Evolutionary conservation across 495 filamentous ascomycete genomes (phyloP).

Genomic region (Trichoderma asperelloides): DNA sequence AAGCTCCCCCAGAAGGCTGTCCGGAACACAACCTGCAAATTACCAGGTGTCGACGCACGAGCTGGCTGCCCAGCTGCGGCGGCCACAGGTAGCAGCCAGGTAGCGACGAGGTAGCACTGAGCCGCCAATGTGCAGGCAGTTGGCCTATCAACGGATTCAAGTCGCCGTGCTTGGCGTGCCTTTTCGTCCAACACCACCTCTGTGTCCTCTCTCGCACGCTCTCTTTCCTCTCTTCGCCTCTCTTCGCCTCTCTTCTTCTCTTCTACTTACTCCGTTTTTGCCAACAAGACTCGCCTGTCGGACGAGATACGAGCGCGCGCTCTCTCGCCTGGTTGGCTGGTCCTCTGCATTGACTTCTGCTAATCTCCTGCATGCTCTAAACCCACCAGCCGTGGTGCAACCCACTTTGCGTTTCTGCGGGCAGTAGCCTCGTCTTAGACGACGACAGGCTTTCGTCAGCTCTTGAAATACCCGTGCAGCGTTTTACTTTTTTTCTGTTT

Average conservation of each 20-base stretch:
- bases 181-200: background rate
- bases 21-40: background rate
- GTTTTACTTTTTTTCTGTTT: no score
- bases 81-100: background rate
- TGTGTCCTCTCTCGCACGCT: background rate
- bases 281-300: no score
- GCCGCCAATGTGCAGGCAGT: no score
- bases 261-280: background rate
- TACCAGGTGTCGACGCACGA: background rate
- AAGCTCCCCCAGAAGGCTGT: background rate
- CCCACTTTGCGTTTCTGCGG: no score
- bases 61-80: background rate
- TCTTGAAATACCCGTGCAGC: no score
- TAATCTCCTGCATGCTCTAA: no score
- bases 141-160: background rate
- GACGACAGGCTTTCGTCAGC: no score
- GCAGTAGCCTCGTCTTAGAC: no score
- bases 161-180: background rate
- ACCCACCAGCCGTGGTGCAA: no score
- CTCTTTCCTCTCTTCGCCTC: background rate
- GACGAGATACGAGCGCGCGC: no score
- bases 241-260: background rate
- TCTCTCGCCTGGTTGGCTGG: no score
- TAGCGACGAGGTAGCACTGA: background rate
- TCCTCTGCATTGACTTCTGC: no score